Base-by-base conservation (phyloP, 345 rosid genomes). In the Acer yangbiense region DNA sequence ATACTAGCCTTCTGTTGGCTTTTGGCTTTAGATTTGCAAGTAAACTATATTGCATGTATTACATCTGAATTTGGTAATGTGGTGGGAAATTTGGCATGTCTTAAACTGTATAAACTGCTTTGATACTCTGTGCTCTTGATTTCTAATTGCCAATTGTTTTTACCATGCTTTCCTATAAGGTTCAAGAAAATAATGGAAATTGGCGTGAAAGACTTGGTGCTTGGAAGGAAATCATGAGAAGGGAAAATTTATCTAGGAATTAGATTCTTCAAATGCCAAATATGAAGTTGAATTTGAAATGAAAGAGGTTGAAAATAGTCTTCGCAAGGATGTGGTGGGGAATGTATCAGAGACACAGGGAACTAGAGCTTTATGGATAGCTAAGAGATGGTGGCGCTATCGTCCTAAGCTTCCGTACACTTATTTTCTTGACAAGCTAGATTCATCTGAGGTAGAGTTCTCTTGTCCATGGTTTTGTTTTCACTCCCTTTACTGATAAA, bases 331-430 rank as follows among this genome's bases (percentile, higher is more conserved):
- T 85, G 90, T 95, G 52, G 81, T 82, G 66, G 91, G 86, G 79
- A 93, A 83, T 83, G 81, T 78, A 71, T 76, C 88, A n/a, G 89
- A 86, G 74, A 78, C 92, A 23, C 88, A 80, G 69, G 94, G 98
- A 84, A 84, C 87, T 17, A 88, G 95, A 81, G 98, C 94, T 72
- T 88, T 90, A 39, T 95, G 98, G 98, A 95, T 95, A 85, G 87
- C 98, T 46, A 95, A 95, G 86, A 89, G 98, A 87, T 95, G 98
- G 98, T 95, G 98, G 98, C 89, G 87, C 50, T 95, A 95, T 81
- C 98, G 93, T 80, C 98, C 98, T 67, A 92, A 87, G 81, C 88
- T 95, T 81, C 97, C 98, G 25, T 95, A 95, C 72, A 91, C 94
- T 62, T 95, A 91, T 83, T 92, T 95, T 84, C 98, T 95, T 71